A percentile compares a stretch with the other conserved stretches of the same genome.
Conservation (phyloP, 805 yeast genomes). For the Saccharomyces jurei region DNA sequence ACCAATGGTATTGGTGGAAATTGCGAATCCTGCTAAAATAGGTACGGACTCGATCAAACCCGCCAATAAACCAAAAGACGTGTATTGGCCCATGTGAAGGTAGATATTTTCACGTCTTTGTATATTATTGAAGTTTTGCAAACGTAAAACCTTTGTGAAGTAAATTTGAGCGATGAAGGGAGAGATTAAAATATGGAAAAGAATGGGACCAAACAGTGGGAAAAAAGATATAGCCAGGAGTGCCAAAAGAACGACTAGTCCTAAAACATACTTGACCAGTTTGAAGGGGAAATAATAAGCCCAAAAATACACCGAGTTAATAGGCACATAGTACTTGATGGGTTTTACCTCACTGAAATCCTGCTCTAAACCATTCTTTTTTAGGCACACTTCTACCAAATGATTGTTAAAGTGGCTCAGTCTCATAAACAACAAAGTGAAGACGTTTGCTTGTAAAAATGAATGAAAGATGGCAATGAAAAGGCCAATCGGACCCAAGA, state of each 20-base stretch:
- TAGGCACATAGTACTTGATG: slow-evolving; percentile 24
- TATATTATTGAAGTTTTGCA: slow-evolving; percentile 13
- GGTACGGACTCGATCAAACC: slow-evolving; percentile 25
- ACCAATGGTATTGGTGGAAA: slow-evolving; percentile 21
- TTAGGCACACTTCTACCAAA: slow-evolving; percentile 11
- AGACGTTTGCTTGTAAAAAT: slow-evolving; percentile 24
- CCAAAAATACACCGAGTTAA: slow-evolving; percentile 24
- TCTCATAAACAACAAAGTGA: slow-evolving; percentile 29
- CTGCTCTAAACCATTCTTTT: slow-evolving; percentile 7
- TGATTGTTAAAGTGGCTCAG: slow-evolving; percentile 18
- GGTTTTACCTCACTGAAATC: slow-evolving; percentile 9
- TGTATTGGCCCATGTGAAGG: slow-evolving; percentile 22
- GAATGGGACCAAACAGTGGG: slow-evolving; percentile 27
- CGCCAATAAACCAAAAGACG: slow-evolving; percentile 26
- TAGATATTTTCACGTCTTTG: slow-evolving; percentile 19
- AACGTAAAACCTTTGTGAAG: slow-evolving; percentile 18
- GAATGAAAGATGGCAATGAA: slow-evolving; percentile 24
- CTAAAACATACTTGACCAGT: slow-evolving; percentile 13
- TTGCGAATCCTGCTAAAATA: slow-evolving; percentile 19
- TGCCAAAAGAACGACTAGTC: slow-evolving; percentile 6
- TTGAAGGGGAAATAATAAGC: slow-evolving; percentile 23
- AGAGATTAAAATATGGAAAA: slow-evolving; percentile 20
- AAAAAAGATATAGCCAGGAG: slow-evolving; percentile 20
- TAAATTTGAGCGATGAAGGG: slow-evolving; percentile 25
- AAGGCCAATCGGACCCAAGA: slow-evolving; percentile 27